Base-by-base conservation (phyloP, 139 green algal genomes). In the Spirogloea muscicola region DNA sequence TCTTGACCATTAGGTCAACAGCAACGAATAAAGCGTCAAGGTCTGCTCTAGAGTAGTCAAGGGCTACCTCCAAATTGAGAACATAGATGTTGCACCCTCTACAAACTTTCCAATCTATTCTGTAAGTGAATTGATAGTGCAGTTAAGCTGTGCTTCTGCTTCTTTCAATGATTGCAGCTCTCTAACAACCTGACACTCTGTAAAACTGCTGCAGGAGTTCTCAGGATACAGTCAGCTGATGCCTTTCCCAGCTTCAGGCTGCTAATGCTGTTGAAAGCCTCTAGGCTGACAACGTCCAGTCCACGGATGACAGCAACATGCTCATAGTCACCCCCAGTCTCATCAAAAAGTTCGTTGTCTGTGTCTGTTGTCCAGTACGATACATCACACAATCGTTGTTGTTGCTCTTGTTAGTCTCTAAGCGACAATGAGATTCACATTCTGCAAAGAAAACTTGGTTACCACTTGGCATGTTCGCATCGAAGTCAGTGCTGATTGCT, bases 1-100 rank as follows among this genome's bases (percentile, higher is more conserved):
- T 41, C 62, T 72, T 72, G n/a, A 72, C 49, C 27, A 72, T 33
- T 41, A 55, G 16, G 49, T 72, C 62, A 6, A 72, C 34, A 5
- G 29, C 62, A 25, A 72, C 62, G 13, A 72, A 27, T 39, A 27
- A 9, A n/a, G 42, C 62, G 7, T 57, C 59, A 13, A 72, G 33
- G 31, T 60, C 62, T 72, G 49, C 49, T 25, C 33, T 5, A 29
- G 18, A 33, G 9, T 64, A 13, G 43, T 51, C 55, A 64, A 36
- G 33, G 33, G 10, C 13, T 64, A 64, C 16, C 9, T 16, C 9
- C 27, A 64, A 9, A 44, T 38, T 64, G 9, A 13, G 13, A 10
- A 38, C 10, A 38, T 13, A 13, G 55, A 10, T 38, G 27, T 16
- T 64, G 31, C 31, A 64, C 55, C 10, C 29, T 13, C 36, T 9